Evolutionary conservation across 352 stramenopile genomes (phyloP).

Genomic region (Globisporangium mamillatum): DNA sequence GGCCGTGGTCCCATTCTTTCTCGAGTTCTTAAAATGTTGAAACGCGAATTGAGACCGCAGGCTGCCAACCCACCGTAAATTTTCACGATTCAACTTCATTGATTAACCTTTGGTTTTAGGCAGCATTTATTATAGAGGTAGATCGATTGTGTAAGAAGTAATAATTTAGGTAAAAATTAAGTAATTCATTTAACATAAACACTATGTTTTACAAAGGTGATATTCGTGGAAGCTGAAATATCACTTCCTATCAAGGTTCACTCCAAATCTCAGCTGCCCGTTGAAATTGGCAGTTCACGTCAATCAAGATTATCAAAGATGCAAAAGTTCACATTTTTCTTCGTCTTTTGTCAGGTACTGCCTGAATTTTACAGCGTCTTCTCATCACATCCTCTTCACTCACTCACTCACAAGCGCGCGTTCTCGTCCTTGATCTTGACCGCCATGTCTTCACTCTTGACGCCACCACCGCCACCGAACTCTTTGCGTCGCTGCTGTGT

Average conservation of each 20-base stretch:
- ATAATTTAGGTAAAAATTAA: neutral
- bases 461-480: neutral
- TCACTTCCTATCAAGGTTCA: neutral
- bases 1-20: neutral
- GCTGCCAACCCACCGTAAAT: neutral
- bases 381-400: neutral
- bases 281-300: no score
- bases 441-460: neutral
- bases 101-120: neutral
- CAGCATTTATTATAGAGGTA: neutral
- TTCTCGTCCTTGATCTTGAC: neutral
- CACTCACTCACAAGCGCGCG: neutral
- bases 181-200: no score
- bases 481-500: constrained; percentile 11
- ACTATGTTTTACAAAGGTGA: neutral
- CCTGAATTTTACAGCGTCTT: neutral
- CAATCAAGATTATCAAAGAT: neutral
- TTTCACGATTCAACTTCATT: neutral
- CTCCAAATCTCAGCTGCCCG: neutral
- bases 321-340: neutral
- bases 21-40: neutral
- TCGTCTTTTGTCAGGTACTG: neutral
- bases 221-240: neutral
- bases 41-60: neutral
- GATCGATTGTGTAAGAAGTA: neutral